Evolutionary conservation across 495 filamentous ascomycete species (phyloP), one percentile per base, ranked within the genome.

Genomic region (Lineolata rhizophorae): DNA sequence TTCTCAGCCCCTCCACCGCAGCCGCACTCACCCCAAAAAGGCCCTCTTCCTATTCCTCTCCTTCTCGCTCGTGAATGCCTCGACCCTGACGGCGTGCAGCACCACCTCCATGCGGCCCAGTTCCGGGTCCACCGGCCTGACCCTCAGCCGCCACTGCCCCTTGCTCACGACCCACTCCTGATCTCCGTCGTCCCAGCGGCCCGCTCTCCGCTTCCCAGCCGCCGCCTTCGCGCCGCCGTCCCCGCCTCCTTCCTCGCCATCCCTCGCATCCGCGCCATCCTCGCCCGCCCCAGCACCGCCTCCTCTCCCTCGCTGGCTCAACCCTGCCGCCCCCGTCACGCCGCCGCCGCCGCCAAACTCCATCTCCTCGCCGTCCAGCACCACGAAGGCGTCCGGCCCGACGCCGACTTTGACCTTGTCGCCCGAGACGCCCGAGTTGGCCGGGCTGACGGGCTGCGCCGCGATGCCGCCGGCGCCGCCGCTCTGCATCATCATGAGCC

Each of bases 111-210:
- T 54, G 24, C 45, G 58, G 41, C 38, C 55, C 50, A 32, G 40
- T 20, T 45, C 49, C 5, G 41, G 42, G 15, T 42, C 42, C 5
- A 42, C 44, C 17, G 38, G 46, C 40, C 76, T 72, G 15, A 92
- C 70, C 12, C 67, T 57, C 34, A 93, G 39, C 31, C 81, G 55
- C 80, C 82, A 95, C 53, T 85, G 83, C 1, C 75, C 82, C 12
- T 57, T 73, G 29, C 60, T 67, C 9, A 94, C 61, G 18, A 83
- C 55, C 79, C 77, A 92, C 26, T 68, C 64, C 5, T 56, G 41
- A 40, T 17, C 31, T 16, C 28, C 21, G 32, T 21, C 30, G 17
- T 27, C 35, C 31, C 27, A 36, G 40, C 17, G 44, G 31, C 39
- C 42, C 29, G 8, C 27, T 34, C 0, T 43, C 41, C 11, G 40